Base-by-base conservation (phyloP, 257 asterid genomes). In the Mentha longifolia region DNA sequence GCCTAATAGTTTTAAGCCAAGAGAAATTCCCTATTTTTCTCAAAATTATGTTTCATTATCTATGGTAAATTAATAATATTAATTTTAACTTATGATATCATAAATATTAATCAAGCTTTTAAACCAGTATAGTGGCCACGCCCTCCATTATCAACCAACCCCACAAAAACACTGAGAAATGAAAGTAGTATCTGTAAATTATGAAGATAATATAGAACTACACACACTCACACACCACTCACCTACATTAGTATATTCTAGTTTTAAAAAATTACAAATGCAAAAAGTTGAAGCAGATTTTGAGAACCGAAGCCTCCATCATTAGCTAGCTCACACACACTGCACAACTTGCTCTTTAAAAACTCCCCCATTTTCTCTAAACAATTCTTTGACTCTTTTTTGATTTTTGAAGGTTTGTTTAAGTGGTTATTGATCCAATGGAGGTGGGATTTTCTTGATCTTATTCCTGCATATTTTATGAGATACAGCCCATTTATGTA, bases 241-340 rank as follows among this genome's bases (percentile, higher is more conserved):
- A 74, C 84, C 61, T 80, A 71, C 74, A 43, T 61, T 61, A 71
- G 74, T 61, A 73, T 81, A 79, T 75, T 79, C 76, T 50, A 70
- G 64, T 20, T 35, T 35, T 5, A 35, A 51, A 35, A 46, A n/a
- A 78, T 20, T n/a, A 70, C 74, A 73, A 33, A 73, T 9, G 65
- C 43, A 70, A 74, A 43, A 42, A 51, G 25, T 56, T 30, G 71
- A 52, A 73, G 75, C 65, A 41, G 59, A 68, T 54, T 64, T 46
- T 25, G 69, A 77, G 59, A 52, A 56, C 61, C 81, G 35, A 59
- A 69, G 54, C 68, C 65, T 68, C 65, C 46, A 65, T 70, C 67
- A 69, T 0, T 2, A 22, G n/a, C 2, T 72, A 67, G 25, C 37
- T 47, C 17, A 35, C 39, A 5, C n/a, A 19, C 59, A 51, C 19